Evolutionary conservation across 495 filamentous ascomycete species (phyloP).

Genomic region (Achaetomiella virescens): DNA sequence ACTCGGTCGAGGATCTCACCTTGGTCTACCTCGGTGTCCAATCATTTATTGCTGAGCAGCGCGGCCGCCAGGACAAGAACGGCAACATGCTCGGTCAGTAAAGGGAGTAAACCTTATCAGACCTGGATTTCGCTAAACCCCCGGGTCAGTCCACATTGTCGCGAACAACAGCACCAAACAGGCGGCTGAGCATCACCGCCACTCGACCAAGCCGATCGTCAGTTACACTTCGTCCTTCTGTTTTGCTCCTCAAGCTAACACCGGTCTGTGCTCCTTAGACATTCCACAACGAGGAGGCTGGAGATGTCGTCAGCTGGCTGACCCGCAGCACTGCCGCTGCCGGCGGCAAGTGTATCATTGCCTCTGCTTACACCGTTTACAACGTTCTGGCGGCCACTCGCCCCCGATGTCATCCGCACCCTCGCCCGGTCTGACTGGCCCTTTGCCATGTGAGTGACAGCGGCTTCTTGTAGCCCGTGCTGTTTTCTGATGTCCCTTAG

Average conservation of each 20-base stretch:
- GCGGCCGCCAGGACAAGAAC: conserved; percentile 51
- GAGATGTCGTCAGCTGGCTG: conserved; percentile 62
- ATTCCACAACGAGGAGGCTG: conserved; percentile 68
- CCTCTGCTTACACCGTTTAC: conserved; percentile 57
- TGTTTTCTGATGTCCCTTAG: conserved; percentile 26
- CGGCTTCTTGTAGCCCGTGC: not conserved
- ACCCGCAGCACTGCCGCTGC: conserved; percentile 47
- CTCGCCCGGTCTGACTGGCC: conserved; percentile 55
- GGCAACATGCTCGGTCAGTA: conserved; percentile 52
- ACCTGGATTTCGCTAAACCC: conserved; percentile 12
- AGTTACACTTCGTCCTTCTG: conserved; percentile 15
- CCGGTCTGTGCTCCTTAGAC: conserved; percentile 33
- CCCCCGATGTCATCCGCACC: conserved; percentile 56
- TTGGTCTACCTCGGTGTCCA: conserved; percentile 52
- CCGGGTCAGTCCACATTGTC: conserved; percentile 45
- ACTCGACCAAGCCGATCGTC: conserved; percentile 46
- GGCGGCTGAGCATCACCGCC: conserved; percentile 42
- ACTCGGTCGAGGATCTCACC: conserved; percentile 49
- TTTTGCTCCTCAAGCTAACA: not conserved
- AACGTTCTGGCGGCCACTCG: conserved; percentile 56
- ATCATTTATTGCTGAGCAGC: conserved; percentile 51
- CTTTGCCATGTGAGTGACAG: conserved; percentile 50
- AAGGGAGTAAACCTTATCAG: not conserved
- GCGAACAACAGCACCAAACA: conserved; percentile 42
- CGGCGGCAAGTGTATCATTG: conserved; percentile 55